Percentiles rank a stretch among this genome's conserved stretches.
Conservation (phyloP, 768 basidiomycete genomes). For the Suillus tomentosus region DNA sequence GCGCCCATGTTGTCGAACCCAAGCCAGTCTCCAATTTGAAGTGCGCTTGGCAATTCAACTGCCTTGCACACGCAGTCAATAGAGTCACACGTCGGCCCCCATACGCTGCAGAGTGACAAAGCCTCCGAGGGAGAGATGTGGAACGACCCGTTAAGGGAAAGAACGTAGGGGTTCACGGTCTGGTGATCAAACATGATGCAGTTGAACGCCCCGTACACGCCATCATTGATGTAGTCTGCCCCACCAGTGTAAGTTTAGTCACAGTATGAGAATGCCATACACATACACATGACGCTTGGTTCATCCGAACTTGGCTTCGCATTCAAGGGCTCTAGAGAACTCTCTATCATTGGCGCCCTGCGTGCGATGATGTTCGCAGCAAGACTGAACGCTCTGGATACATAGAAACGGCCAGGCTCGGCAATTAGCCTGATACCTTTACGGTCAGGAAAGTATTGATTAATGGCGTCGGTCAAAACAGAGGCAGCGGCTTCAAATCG, state of each 20-base stretch:
- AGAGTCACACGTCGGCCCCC: slow-evolving; percentile 99
- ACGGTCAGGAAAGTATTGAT: slow-evolving; percentile 76
- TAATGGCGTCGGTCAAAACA: slow-evolving; percentile 70
- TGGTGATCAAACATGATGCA: slow-evolving; percentile 99
- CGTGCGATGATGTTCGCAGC: slow-evolving; percentile 94
- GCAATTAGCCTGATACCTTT: slow-evolving; percentile 79
- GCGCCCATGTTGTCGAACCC: slow-evolving; percentile 99
- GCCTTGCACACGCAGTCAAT: slow-evolving; percentile 87
- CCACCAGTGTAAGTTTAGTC: not conserved
- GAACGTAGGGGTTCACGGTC: slow-evolving; percentile 79
- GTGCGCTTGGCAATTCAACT: slow-evolving; percentile 59
- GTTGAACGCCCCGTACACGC: slow-evolving; percentile 96
- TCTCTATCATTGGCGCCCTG: slow-evolving; percentile 55
- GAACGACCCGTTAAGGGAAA: slow-evolving; percentile 70
- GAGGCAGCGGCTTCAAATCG: slow-evolving; percentile 80
- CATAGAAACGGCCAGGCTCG: slow-evolving; percentile 95
- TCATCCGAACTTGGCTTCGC: slow-evolving; percentile 33
- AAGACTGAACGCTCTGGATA: slow-evolving; percentile 88
- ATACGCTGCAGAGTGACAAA: slow-evolving; percentile 68
- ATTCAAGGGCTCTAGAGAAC: slow-evolving; percentile 25
- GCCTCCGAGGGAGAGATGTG: slow-evolving; percentile 39
- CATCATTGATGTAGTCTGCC: slow-evolving; percentile 98
- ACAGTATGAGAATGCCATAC: slow-evolving; percentile 21
- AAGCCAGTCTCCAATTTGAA: slow-evolving; percentile 96
- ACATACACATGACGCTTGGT: slow-evolving; percentile 89